Evolutionary conservation across 306 rosid genomes (phyloP).

Genomic region (Lithocarpus polystachyus): DNA sequence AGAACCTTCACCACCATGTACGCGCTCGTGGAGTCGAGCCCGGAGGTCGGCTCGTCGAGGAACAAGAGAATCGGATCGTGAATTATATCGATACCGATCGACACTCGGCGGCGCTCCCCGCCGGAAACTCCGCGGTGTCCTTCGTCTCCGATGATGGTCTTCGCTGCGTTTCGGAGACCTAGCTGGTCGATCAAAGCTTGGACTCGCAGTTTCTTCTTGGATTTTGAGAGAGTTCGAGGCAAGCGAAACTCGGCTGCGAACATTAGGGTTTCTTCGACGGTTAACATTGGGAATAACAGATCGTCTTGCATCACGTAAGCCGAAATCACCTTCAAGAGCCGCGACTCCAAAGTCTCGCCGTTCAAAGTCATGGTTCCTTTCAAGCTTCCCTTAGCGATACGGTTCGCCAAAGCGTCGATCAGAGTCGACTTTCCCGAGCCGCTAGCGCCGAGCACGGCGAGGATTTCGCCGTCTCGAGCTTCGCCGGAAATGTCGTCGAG

Average conservation of each 20-base stretch:
- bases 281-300: constrained; percentile 90
- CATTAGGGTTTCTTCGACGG: constrained; percentile 87
- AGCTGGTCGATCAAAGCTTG: constrained; percentile 83
- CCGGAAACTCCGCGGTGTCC: constrained; percentile 98
- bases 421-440: constrained; percentile 94
- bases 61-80: constrained; percentile 89
- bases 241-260: constrained; percentile 90
- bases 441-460: constrained; percentile 92
- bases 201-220: constrained; percentile 79
- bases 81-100: constrained; percentile 86
- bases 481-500: constrained; percentile 84
- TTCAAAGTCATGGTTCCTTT: constrained; percentile 73
- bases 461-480: constrained; percentile 84
- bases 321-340: constrained; percentile 74
- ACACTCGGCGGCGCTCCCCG: constrained; percentile 86
- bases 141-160: constrained; percentile 81
- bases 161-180: constrained; percentile 78
- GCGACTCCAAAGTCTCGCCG: constrained; percentile 73
- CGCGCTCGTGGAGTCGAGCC: constrained; percentile 92
- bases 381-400: constrained; percentile 81
- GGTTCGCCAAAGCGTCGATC: constrained; percentile 82
- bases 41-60: constrained; percentile 93
- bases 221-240: constrained; percentile 62
- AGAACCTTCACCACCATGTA: constrained; percentile 94
- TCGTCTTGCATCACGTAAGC: constrained; percentile 99